These are phyloP conservation scores for Xylaria sp. DNA, from an alignment of 2,329 filamentous ascomycete genomes.

Conservation along the genomic window DNA sequence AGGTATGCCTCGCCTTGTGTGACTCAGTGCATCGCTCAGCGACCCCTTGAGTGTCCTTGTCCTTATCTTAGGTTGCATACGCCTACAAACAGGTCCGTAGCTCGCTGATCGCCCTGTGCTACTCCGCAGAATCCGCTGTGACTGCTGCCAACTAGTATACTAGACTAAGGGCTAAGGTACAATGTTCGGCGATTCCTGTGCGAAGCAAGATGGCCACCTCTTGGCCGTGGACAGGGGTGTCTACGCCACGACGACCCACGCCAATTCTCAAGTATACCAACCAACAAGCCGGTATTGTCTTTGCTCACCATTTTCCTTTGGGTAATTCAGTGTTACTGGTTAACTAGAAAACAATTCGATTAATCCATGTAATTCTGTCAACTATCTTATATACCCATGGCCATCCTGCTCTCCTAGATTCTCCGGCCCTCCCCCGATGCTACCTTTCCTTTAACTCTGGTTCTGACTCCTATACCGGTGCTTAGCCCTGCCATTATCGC, in stretches of 20 bases:
- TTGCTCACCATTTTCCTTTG: slow-evolving; percentile 38
- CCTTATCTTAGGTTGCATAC: slow-evolving; percentile 14
- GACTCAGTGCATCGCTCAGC: slow-evolving; percentile 23
- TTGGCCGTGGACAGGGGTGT: slow-evolving; percentile 45
- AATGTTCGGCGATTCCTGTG: slow-evolving; percentile 49
- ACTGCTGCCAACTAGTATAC: slow-evolving; percentile 46
- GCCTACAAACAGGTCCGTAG: slow-evolving; percentile 28
- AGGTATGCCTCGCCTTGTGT: slow-evolving; percentile 25
- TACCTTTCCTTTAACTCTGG: slow-evolving; percentile 35
- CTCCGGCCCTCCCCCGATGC: slow-evolving; percentile 42
- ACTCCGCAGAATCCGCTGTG: slow-evolving; percentile 44
- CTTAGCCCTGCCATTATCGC: slow-evolving; percentile 31
- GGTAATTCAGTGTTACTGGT: slow-evolving; percentile 42
- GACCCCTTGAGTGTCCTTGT: slow-evolving; percentile 1
- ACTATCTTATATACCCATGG: slow-evolving; percentile 46
- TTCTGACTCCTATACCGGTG: slow-evolving; percentile 28
- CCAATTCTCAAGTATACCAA: slow-evolving; percentile 40
- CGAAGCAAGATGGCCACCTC: slow-evolving; percentile 32
- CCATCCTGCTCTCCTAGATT: slow-evolving; percentile 39
- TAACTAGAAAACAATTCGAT: slow-evolving; percentile 40
- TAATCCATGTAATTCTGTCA: slow-evolving; percentile 42
- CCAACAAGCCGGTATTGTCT: slow-evolving; percentile 41
- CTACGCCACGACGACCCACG: slow-evolving; percentile 48
- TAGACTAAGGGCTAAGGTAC: slow-evolving; percentile 40
- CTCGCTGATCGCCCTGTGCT: slow-evolving; percentile 38